Base-by-base conservation (phyloP, 2,329 filamentous ascomycete genomes). In the Calonectria hongkongensis region DNA sequence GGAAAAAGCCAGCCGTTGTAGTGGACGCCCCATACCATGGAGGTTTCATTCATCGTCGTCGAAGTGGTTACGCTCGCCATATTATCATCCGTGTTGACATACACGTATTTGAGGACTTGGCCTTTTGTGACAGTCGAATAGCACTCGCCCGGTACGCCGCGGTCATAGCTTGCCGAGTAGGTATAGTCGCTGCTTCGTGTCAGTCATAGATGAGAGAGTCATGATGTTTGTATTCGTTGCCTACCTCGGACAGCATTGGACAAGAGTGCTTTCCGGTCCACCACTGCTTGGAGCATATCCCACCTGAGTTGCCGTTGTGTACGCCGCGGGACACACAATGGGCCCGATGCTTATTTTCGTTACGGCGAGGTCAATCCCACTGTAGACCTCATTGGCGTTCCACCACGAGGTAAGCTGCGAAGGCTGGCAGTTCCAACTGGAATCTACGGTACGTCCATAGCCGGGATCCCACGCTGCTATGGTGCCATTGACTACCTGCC, bases 1-100 rank as follows among this genome's bases (percentile, higher is more conserved):
- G 51, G 51, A 21, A 56, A 56, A 33, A 56, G 51, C 51, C 51
- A 56, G 28, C 51, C 51, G 4, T 56, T 56, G n/a, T 36, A 56
- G 21, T 56, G 51, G 10, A 56, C 51, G 8, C 9, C 51, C 51
- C 51, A 56, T 15, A 56, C 15, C 51, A 56, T 36, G 5, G 51
- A 56, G 4, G 18, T 36, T 36, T 56, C 51, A 7, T 56, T 36
- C 51, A 56, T 56, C 3, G 51, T 56, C 4, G 51, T 56, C 7
- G 51, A 21, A 7, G 33, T 6, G 16, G 30, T 15, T 21, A 21
- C 27, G 16, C 4, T 36, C 3, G 51, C 4, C 30, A 33, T 56
- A 13, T 56, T 56, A 13, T 56, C n/a, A 3, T 36, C 18, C 18
- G 51, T 56, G 9, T 25, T 5, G 18, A 15, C 8, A 33, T 30